phyloP scores from a whole-genome alignment of 306 rosid genomes.

The Rubus parviflorus region DNA sequence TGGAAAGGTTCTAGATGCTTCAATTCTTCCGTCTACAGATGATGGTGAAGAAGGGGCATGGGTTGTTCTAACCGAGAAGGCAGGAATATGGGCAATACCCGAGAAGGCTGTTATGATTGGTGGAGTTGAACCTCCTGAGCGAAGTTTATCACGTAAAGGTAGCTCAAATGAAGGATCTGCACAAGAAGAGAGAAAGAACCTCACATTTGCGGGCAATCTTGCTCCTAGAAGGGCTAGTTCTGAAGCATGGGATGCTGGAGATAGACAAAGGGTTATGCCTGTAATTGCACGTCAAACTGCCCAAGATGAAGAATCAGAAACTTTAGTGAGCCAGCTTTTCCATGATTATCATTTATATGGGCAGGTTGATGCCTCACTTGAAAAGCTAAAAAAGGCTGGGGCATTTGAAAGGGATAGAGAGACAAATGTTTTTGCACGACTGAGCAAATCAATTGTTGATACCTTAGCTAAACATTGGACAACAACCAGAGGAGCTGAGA shows the following conservation, averaged over 20 bases:
- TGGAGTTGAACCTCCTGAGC: constrained; percentile 96
- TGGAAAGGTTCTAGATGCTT: constrained; percentile 97
- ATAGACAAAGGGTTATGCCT: constrained; percentile 58
- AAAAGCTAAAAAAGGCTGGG: constrained; percentile 71
- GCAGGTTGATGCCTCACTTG: constrained; percentile 66
- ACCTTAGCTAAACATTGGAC: constrained; percentile 99
- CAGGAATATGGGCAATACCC: constrained; percentile 98
- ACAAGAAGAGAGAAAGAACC: constrained; percentile 76
- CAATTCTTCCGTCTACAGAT: constrained; percentile 79
- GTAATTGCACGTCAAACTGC: constrained; percentile 67
- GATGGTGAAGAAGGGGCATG: constrained; percentile 89
- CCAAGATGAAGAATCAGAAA: constrained; percentile 93
- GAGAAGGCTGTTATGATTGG: constrained; percentile 94
- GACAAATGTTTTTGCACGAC: constrained; percentile 79
- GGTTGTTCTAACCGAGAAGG: constrained; percentile 94
- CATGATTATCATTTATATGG: constrained; percentile 79
- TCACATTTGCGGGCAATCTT: constrained; percentile 56
- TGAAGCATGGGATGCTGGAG: constrained; percentile 82
- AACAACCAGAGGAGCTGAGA: constrained; percentile 95
- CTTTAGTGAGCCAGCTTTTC: constrained; percentile 73
- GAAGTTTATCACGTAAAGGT: constrained; percentile 95
- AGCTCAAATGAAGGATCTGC: constrained; percentile 91
- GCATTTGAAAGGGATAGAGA: constrained; percentile 94
- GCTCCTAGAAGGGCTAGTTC: constrained; percentile 75
- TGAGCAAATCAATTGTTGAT: constrained; percentile 90